Base-by-base conservation (phyloP, 371 early-diverging fungal species). In the Rhizopus delemar region DNA sequence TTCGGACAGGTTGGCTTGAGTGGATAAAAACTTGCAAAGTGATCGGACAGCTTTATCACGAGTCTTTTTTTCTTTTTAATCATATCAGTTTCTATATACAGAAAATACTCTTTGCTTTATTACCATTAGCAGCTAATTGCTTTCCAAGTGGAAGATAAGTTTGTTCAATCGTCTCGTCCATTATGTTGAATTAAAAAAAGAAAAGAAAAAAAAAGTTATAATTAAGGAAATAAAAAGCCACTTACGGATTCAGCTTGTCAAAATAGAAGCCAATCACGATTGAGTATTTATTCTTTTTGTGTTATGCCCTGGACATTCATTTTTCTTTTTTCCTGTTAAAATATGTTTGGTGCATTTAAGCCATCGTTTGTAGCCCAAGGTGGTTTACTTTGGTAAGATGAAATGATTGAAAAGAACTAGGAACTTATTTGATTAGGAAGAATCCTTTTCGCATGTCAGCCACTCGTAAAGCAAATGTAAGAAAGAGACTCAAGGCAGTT, bases 381-480 rank as follows among this genome's bases (percentile, higher is more conserved):
- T 54, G 91, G 91, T 65, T 81, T 91, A 41, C 71, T 89, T 36
- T 88, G 89, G 91, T 85, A 80, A 34, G 48, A 41, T 5, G 38
- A 41, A 22, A 45, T 13, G 16, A 22, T 29, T 41, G 13, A 33
- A 15, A 34, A 46, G 35, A 22, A 49, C 9, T 12, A 48, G 48
- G 3, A 28, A 38, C 29, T 8, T 16, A 22, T 39, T 8, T 13
- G 4, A 15, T 41, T 64, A 86, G 88, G 87, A 89, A 89, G 66
- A 83, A 80, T 50, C 90, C 92, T 51, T 90, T 85, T 73, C 86
- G 92, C 59, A 85, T 97, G 87, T 94, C 92, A 63, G 82, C 83
- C 51, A 93, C 92, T 11, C 92, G 96, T 65, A 97, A 97, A 74
- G 93, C 92, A 65, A 94, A 96, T 65, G 92, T 94, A 48, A 89